Evolutionary conservation across 2,329 filamentous ascomycete species (phyloP).

Genomic region (Stachybotrys chartarum): DNA sequence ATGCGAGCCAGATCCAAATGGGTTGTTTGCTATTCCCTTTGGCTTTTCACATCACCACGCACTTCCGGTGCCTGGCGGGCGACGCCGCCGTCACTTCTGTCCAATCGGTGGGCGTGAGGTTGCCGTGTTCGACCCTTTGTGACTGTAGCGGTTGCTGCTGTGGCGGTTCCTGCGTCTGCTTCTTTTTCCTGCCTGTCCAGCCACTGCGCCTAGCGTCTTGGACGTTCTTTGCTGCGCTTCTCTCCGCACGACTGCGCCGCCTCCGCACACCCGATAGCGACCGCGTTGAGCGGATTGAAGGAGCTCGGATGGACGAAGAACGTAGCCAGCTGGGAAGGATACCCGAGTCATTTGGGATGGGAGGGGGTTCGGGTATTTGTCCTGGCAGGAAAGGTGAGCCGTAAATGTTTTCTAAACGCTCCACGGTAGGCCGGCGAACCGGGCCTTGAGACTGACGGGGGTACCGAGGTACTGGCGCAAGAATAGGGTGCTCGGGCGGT

Average conservation of each 20-base stretch:
- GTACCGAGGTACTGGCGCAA: constrained; percentile 47
- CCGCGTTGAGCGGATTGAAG: constrained; percentile 26
- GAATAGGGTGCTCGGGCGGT: constrained; percentile 35
- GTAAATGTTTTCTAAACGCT: constrained; percentile 49
- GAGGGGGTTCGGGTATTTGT: constrained; percentile 5
- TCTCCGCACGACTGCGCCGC: constrained; percentile 47
- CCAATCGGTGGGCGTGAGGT: constrained; percentile 36
- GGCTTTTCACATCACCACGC: constrained; percentile 41
- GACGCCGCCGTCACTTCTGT: constrained; percentile 38
- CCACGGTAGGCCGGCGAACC: constrained; percentile 36
- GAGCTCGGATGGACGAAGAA: constrained; percentile 20
- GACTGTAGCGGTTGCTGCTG: not conserved
- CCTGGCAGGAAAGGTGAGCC: constrained; percentile 21
- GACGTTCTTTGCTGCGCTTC: constrained; percentile 56
- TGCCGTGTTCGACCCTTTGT: constrained; percentile 31
- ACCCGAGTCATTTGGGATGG: constrained; percentile 8
- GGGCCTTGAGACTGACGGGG: constrained; percentile 30
- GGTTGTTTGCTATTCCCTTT: too few relatives aligned
- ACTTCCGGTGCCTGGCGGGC: constrained; percentile 37
- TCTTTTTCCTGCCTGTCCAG: constrained; percentile 39
- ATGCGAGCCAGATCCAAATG: too few relatives aligned
- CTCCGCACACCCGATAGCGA: constrained; percentile 24
- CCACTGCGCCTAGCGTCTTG: constrained; percentile 52
- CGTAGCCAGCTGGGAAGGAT: constrained; percentile 26
- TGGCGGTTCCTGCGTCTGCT: constrained; percentile 26